These are phyloP conservation scores for Chlorella sp. DNA, from an alignment of 139 green algal species.

Conservation along the genomic window DNA sequence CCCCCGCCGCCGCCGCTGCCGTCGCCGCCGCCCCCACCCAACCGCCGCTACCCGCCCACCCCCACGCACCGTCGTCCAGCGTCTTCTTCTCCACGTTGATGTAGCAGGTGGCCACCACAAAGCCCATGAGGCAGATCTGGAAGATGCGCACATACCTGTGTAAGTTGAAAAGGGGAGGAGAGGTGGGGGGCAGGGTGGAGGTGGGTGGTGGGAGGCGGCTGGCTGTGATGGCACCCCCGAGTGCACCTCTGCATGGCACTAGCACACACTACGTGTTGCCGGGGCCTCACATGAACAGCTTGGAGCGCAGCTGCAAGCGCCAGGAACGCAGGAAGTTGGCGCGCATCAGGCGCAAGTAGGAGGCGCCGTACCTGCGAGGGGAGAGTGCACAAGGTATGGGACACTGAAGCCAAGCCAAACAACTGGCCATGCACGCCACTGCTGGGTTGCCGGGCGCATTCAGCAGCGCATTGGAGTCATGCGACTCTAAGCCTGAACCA, in stretches of 20 bases:
- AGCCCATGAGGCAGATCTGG: conserved; percentile 33
- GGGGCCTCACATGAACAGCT: conserved; percentile 37
- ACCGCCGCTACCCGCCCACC: neutral
- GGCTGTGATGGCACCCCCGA: no score
- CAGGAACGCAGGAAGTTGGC: conserved; percentile 19
- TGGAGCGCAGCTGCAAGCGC: conserved; percentile 32
- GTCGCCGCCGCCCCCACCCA: no score
- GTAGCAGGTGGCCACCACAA: conserved; percentile 27
- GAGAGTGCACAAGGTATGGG: no score
- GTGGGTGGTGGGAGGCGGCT: neutral
- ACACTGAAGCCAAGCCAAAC: no score
- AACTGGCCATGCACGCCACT: no score
- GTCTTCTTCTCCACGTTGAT: conserved; percentile 16
- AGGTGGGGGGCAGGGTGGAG: neutral
- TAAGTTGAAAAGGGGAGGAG: no score
- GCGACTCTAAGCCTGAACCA: neutral
- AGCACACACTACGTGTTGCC: no score
- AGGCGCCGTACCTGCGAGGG: conserved; percentile 30
- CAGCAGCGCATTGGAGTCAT: neutral
- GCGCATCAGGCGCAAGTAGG: conserved; percentile 11
- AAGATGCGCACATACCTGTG: conserved; percentile 30
- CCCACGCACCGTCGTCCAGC: conserved; percentile 22
- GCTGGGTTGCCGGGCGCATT: neutral
- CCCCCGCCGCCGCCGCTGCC: no score
- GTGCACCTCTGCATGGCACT: no score